These are phyloP conservation scores for Plantago elongata DNA, from an alignment of 257 asterid genomes.

Conservation along the genomic window DNA sequence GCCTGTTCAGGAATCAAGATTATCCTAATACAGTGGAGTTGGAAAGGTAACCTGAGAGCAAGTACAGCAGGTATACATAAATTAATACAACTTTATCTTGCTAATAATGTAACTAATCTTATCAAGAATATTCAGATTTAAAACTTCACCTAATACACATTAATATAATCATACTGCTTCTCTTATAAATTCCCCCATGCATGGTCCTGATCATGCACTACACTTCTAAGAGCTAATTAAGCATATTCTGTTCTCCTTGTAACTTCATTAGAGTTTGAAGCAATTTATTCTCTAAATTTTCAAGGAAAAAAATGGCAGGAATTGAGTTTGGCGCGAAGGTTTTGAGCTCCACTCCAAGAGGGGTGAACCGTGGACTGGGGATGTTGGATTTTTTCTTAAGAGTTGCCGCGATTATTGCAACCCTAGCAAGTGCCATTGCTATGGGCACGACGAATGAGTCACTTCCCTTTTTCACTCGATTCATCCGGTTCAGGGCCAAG, in stretches of 20 bases:
- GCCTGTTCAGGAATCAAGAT: neutral
- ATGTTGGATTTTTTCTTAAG: conserved; percentile 48
- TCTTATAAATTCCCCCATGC: conserved; percentile 25
- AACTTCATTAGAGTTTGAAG: neutral
- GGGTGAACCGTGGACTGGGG: conserved; percentile 37
- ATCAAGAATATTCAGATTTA: conserved; percentile 6
- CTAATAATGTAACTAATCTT: conserved; percentile 27
- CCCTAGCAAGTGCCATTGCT: conserved; percentile 59
- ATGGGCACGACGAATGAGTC: conserved; percentile 50
- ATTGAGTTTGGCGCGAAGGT: conserved; percentile 32
- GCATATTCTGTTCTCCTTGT: neutral
- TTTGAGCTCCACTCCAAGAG: conserved; percentile 15
- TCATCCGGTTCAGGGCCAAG: conserved; percentile 45
- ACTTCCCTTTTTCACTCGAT: conserved; percentile 43
- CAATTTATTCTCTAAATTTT: neutral
- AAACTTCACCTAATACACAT: conserved; percentile 20
- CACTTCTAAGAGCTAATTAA: neutral
- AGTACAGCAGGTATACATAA: conserved; percentile 29
- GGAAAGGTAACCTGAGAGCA: conserved; percentile 6
- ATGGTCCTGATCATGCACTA: neutral
- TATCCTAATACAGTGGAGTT: conserved; percentile 3
- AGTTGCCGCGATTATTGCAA: conserved; percentile 38
- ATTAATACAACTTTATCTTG: conserved; percentile 12
- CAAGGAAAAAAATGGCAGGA: conserved; percentile 18
- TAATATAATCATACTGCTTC: neutral